Conservation (phyloP, 1,139 yeast genomes). For the Blastobotrys capitulatus region DNA sequence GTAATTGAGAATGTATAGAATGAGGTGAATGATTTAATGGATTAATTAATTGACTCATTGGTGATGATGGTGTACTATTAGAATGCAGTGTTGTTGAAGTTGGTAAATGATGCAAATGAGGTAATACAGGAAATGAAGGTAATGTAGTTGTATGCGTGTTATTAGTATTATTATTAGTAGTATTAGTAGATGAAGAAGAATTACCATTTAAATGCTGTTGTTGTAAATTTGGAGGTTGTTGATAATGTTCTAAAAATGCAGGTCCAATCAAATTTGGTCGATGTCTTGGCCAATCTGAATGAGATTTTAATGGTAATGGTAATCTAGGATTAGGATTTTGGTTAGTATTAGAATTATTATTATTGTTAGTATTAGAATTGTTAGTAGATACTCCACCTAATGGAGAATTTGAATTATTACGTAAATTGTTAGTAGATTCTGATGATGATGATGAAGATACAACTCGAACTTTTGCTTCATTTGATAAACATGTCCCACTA, state of each 20-base stretch:
- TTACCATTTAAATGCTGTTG: background rate
- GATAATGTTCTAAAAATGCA: background rate
- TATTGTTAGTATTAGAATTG: background rate
- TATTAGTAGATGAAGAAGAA: background rate
- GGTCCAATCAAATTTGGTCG: slow-evolving; percentile 18
- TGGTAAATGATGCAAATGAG: background rate
- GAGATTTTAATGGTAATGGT: slow-evolving; percentile 7
- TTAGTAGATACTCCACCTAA: background rate
- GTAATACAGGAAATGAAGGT: background rate
- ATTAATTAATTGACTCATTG: too few species aligned
- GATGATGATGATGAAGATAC: background rate
- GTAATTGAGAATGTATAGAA: background rate
- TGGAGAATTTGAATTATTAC: background rate
- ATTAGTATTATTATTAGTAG: background rate
- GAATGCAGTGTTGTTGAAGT: background rate
- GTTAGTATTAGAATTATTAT: background rate
- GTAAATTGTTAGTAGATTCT: too few species aligned
- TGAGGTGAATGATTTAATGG: background rate
- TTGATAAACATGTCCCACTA: slow-evolving; percentile 28
- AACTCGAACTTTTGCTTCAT: slow-evolving; percentile 1
- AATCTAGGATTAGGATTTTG: background rate
- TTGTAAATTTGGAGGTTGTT: background rate
- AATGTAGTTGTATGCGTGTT: background rate
- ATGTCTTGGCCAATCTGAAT: slow-evolving; percentile 4
- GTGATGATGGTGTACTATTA: background rate